Evolutionary conservation across 2,329 filamentous ascomycete genomes (phyloP), one percentile per base, ranked within the genome.

Genomic region (Grosmannia clavigera): DNA sequence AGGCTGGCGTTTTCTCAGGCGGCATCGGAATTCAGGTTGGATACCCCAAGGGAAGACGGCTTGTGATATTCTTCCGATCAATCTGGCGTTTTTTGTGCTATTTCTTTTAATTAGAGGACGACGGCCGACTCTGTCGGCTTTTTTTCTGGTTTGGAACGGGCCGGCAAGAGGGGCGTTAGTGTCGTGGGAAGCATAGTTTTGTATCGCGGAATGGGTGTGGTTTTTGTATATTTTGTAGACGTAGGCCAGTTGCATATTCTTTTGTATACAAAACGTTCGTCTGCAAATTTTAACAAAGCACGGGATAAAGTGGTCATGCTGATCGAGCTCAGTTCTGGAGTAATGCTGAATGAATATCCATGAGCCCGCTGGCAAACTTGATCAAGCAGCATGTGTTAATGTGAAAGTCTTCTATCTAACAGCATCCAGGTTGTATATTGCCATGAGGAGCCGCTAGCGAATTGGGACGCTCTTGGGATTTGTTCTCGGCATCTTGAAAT

Each of bases 361-460:
- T 35, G 14, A 27, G 10, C 50, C 4, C 31, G 25, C 12, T 16
- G 50, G 25, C 22, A 29, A 11, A 16, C 11, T 31, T 25, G 50
- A 52, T 29, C 11, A 29, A 11, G 11, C 10, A 12, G 25, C 50
- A 16, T 22, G n/a, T 25, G 11, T 46, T 57, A 62, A 62, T 65
- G 64, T 65, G 61, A 64, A 58, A 33, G 59, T 65, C 64, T 65
- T 65, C 64, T 65, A 65, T 65, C 64, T 65, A 65, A 65, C 64
- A 64, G 64, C 63, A 57, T 64, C 64, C 64, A 64, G 63, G 64
- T 64, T 53, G 61, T 52, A 57, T 54, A 35, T 58, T 31, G 59
- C 61, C 64, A 57, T 64, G 54, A 91, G 90, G 88, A 86, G 86
- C 88, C 84, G 91, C 88, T 96, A 96, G 92, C 92, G 92, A 91